These are phyloP conservation scores for Lupinus albus DNA, from an alignment of 306 rosid genomes.

Conservation along the genomic window DNA sequence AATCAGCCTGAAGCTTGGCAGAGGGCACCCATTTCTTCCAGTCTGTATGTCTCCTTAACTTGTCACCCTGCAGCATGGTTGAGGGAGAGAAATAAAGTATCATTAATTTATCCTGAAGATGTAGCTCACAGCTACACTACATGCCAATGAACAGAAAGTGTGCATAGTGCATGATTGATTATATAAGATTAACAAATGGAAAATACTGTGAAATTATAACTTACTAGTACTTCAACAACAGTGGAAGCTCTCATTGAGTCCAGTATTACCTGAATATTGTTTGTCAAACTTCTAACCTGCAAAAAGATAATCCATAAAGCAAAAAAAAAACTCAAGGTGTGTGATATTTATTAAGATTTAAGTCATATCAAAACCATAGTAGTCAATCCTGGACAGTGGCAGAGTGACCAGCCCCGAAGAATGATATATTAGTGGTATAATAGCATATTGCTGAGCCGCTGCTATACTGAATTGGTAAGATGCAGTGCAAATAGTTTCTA, in stretches of 20 bases:
- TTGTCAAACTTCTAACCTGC: slow-evolving; percentile 65
- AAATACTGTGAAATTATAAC: slow-evolving; percentile 12
- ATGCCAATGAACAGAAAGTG: too few species aligned
- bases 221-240: slow-evolving; percentile 69
- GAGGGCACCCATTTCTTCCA: slow-evolving; percentile 64
- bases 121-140: too few species aligned
- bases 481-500: not conserved
- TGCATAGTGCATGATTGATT: too few species aligned
- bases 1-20: slow-evolving; percentile 35
- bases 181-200: not conserved
- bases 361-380: not conserved
- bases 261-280: slow-evolving; percentile 50
- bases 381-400: too few species aligned
- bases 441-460: not conserved
- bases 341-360: not conserved
- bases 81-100: slow-evolving; percentile 13
- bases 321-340: not conserved
- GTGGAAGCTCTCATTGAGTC: slow-evolving; percentile 56
- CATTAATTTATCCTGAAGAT: not conserved
- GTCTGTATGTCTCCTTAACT: slow-evolving; percentile 57
- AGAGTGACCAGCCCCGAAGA: too few species aligned
- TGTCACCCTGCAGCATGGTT: slow-evolving; percentile 58
- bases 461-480: not conserved
- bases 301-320: slow-evolving; percentile 23
- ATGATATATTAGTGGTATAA: too few species aligned